Evolutionary conservation across 129 eudicot genomes (phyloP).

Genomic region (Artemisia tridentata): DNA sequence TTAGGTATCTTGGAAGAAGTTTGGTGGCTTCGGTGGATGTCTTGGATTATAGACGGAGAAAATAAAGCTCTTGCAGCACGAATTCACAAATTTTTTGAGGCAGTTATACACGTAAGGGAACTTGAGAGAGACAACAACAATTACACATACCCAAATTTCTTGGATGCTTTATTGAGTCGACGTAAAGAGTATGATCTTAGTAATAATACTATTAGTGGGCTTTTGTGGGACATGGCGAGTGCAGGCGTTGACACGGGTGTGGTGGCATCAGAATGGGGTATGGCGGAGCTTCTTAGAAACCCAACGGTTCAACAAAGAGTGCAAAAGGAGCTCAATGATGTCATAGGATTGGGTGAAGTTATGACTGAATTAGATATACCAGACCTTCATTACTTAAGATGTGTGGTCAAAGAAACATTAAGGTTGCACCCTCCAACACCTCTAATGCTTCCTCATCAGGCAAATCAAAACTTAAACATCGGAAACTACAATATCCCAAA

Average conservation of each 20-base stretch:
- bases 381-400: slow-evolving; percentile 28
- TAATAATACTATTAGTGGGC: slow-evolving; percentile 2
- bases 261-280: slow-evolving; percentile 29
- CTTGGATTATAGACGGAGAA: not conserved
- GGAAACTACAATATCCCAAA: slow-evolving; percentile 22
- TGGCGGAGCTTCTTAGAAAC: slow-evolving; percentile 32
- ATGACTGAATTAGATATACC: slow-evolving; percentile 22
- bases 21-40: slow-evolving; percentile 7
- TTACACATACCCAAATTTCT: not conserved
- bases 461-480: slow-evolving; percentile 15
- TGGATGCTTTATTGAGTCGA: slow-evolving; percentile 12
- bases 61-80: not conserved
- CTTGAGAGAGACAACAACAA: not conserved
- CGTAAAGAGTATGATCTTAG: slow-evolving; percentile 17
- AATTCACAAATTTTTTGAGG: not conserved
- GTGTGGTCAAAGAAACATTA: slow-evolving; percentile 32
- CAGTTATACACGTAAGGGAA: not conserved
- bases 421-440: slow-evolving; percentile 37
- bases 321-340: slow-evolving; percentile 20
- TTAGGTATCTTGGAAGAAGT: slow-evolving; percentile 2
- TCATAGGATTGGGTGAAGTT: not conserved
- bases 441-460: slow-evolving; percentile 27
- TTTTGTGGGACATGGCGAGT: slow-evolving; percentile 19
- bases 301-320: slow-evolving; percentile 22
- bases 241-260: slow-evolving; percentile 26